Evolutionary conservation across 2,329 filamentous ascomycete species (phyloP).

Genomic region (Colletotrichum salicis): DNA sequence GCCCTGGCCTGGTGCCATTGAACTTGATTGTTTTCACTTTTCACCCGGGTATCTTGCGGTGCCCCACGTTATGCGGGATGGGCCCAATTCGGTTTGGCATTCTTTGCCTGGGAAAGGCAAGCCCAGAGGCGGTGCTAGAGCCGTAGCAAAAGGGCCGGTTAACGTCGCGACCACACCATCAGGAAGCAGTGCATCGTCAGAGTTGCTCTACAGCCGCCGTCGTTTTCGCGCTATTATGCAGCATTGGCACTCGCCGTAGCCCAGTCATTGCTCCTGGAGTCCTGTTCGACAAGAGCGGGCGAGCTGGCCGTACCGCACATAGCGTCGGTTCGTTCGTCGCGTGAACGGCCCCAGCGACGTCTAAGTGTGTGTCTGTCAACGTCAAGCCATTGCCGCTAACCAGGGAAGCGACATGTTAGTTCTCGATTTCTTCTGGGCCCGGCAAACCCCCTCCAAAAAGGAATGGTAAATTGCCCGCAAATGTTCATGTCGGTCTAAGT

Average conservation of each 20-base stretch:
- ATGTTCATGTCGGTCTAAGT: not conserved
- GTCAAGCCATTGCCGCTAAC: not conserved
- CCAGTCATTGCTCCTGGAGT: not conserved
- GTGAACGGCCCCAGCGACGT: not conserved
- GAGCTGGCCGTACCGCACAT: not conserved
- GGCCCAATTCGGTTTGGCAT: constrained; percentile 17
- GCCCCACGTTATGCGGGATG: constrained; percentile 33
- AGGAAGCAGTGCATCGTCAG: not conserved
- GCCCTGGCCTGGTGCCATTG: not conserved
- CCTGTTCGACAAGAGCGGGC: not conserved
- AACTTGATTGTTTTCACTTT: constrained; percentile 15
- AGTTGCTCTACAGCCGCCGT: not conserved
- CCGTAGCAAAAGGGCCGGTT: not conserved
- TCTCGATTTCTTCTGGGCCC: not conserved
- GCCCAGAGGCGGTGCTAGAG: not conserved
- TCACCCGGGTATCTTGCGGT: not conserved
- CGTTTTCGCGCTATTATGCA: not conserved
- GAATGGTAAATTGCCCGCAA: constrained; percentile 18
- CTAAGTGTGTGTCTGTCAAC: not conserved
- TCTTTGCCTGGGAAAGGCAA: not conserved
- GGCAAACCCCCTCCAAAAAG: constrained; percentile 2
- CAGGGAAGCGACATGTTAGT: not conserved
- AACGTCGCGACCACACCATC: not conserved
- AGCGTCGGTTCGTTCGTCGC: not conserved
- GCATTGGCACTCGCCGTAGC: not conserved